Conservation (phyloP, 2,329 filamentous ascomycete genomes). For the Paramyrothecium roridum region DNA sequence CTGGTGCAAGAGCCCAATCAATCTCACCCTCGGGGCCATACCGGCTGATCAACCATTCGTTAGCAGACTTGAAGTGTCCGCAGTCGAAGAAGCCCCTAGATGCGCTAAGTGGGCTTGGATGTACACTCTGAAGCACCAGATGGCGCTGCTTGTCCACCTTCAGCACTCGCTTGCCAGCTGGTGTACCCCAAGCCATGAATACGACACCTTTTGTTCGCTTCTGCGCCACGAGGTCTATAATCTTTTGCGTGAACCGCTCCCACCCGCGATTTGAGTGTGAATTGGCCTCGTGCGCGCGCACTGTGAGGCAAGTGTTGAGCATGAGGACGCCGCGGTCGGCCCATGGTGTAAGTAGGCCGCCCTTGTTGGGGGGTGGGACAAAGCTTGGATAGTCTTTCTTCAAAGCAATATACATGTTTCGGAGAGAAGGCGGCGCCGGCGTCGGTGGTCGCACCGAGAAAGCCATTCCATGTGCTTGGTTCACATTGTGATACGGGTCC, state of each 20-base stretch:
- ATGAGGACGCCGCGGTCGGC: constrained; percentile 89
- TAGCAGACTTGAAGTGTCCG: constrained; percentile 76
- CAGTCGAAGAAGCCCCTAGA: constrained; percentile 78
- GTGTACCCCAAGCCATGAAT: constrained; percentile 90
- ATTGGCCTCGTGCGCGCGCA: constrained; percentile 84
- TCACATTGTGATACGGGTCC: constrained; percentile 93
- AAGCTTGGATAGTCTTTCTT: constrained; percentile 86
- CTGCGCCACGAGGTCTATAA: constrained; percentile 82
- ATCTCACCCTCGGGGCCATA: constrained; percentile 81
- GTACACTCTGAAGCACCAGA: constrained; percentile 79
- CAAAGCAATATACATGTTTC: constrained; percentile 89
- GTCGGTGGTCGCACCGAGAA: constrained; percentile 94
- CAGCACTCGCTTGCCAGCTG: constrained; percentile 74
- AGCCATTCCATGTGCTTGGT: constrained; percentile 93
- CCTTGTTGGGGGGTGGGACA: constrained; percentile 68
- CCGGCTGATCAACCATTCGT: constrained; percentile 75
- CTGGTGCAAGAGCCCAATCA: constrained; percentile 69
- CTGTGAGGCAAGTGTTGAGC: constrained; percentile 92
- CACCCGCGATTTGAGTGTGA: constrained; percentile 84
- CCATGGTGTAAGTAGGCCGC: constrained; percentile 87
- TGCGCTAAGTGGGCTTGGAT: constrained; percentile 92
- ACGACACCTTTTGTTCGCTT: constrained; percentile 79
- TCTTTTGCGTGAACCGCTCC: constrained; percentile 88
- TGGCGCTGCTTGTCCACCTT: constrained; percentile 73
- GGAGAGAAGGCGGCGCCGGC: constrained; percentile 80